phyloP scores from a whole-genome alignment of 1,284 basidiomycete genomes.

The Pseudozyma tsukubaensis region DNA sequence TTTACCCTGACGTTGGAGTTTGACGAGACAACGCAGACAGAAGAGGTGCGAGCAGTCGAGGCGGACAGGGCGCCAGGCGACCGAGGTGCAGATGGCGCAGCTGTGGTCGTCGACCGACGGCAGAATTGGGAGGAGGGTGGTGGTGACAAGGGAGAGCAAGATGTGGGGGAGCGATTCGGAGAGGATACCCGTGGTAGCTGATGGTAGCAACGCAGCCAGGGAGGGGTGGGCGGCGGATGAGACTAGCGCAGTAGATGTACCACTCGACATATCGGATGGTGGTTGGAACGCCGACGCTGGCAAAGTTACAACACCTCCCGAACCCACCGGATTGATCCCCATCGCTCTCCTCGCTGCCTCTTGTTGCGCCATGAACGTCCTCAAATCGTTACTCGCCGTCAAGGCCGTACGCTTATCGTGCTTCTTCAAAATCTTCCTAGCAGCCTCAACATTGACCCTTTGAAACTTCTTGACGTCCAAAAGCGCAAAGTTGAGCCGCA shows the following conservation, averaged over 20 bases:
- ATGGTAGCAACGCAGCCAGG: conserved; percentile 58
- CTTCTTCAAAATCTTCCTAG: conserved; percentile 81
- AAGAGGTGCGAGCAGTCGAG: conserved; percentile 89
- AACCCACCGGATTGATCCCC: conserved; percentile 39
- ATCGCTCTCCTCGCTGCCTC: conserved; percentile 43
- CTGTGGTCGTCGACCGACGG: conserved; percentile 81
- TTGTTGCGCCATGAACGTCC: conserved; percentile 59
- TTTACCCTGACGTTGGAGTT: conserved; percentile 88
- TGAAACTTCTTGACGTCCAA: conserved; percentile 85
- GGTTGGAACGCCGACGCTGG: conserved; percentile 34
- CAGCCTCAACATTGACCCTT: conserved; percentile 85
- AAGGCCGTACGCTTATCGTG: conserved; percentile 84
- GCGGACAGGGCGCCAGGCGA: conserved; percentile 74
- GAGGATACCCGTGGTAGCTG: conserved; percentile 56
- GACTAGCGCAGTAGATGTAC: conserved; percentile 36
- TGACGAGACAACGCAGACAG: conserved; percentile 88
- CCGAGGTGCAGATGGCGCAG: conserved; percentile 71
- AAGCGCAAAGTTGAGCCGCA: conserved; percentile 83
- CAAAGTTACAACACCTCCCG: conserved; percentile 35
- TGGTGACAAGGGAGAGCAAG: conserved; percentile 85
- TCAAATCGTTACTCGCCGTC: conserved; percentile 69
- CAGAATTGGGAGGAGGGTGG: conserved; percentile 84
- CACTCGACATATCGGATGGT: conserved; percentile 11
- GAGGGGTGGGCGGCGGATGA: conserved; percentile 54
- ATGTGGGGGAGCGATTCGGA: conserved; percentile 76